A percentile compares a stretch with the other conserved stretches of the same genome.
phyloP scores from a whole-genome alignment of 140 eudicot genomes.

The Erigeron philadelphicus region DNA sequence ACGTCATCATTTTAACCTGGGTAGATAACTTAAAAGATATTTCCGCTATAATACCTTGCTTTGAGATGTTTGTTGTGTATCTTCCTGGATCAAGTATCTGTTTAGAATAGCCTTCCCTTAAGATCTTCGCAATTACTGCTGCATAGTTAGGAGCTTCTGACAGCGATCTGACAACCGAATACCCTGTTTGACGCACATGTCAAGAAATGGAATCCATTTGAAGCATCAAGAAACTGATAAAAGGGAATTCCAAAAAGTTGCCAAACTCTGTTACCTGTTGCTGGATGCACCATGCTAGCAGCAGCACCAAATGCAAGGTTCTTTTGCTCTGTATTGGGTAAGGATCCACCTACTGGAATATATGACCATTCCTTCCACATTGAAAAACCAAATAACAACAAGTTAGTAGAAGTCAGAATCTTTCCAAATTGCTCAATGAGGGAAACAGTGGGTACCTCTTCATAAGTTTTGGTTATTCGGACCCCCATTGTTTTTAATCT shows the following conservation, averaged over 20 bases:
- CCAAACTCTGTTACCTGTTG: constrained; percentile 61
- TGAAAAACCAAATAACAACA: constrained; percentile 5
- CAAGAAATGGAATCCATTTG: neutral
- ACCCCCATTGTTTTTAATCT: constrained; percentile 80
- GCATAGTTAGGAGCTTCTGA: constrained; percentile 97
- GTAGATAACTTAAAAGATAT: neutral
- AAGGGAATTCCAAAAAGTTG: neutral
- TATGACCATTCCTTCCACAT: constrained; percentile 92
- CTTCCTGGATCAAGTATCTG: constrained; percentile 35
- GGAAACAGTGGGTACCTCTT: constrained; percentile 59
- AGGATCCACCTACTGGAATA: constrained; percentile 96
- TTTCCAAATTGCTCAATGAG: neutral
- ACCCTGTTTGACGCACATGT: constrained; percentile 49
- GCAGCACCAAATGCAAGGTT: constrained; percentile 99
- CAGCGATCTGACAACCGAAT: constrained; percentile 91
- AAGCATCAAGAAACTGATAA: neutral
- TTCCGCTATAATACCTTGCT: constrained; percentile 56
- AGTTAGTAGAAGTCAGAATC: neutral
- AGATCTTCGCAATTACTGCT: constrained; percentile 64
- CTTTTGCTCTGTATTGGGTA: constrained; percentile 90
- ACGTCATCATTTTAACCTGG: neutral
- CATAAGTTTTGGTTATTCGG: constrained; percentile 60
- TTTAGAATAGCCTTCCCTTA: constrained; percentile 44
- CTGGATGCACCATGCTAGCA: constrained; percentile 99
- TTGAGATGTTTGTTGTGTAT: constrained; percentile 52